A percentile compares a stretch with the other conserved stretches of the same genome.
phyloP scores from a whole-genome alignment of 306 rosid species.

The Vigna trinervia region DNA sequence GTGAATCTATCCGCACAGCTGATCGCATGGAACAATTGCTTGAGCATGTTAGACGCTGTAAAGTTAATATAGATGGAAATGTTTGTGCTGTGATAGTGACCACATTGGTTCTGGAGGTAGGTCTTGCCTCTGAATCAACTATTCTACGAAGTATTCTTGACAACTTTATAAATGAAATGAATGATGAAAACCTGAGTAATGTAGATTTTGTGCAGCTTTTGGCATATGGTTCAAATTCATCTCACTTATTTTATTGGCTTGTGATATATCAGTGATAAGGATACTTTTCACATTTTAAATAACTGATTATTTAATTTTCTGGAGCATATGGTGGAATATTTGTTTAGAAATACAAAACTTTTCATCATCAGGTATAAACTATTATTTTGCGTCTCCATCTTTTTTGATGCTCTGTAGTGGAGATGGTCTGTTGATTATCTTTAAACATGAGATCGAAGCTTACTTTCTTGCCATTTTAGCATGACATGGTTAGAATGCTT shows the following conservation, averaged over 20 bases:
- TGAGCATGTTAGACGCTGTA: conserved; percentile 76
- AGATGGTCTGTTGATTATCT: not conserved
- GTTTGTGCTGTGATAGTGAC: conserved; percentile 83
- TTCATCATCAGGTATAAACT: conserved; percentile 6
- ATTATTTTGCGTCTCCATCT: conserved; percentile 27
- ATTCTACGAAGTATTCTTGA: conserved; percentile 14
- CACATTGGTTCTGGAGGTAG: conserved; percentile 88
- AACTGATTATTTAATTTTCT: not conserved
- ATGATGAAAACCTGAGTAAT: conserved; percentile 25
- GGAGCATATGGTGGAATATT: not conserved
- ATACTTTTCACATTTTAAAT: conserved; percentile 6
- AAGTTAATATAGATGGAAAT: conserved; percentile 74
- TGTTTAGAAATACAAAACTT: conserved; percentile 16
- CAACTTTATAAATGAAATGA: not conserved
- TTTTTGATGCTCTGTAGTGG: not conserved
- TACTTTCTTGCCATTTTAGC: not conserved
- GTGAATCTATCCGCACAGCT: conserved; percentile 55
- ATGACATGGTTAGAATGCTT: not conserved
- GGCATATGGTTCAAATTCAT: conserved; percentile 21
- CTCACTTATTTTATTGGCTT: not conserved
- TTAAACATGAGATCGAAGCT: not conserved
- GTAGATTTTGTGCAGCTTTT: conserved; percentile 5
- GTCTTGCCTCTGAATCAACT: conserved; percentile 16
- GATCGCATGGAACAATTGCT: conserved; percentile 76
- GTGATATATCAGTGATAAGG: not conserved